Percentiles rank a stretch among this genome's conserved stretches.
Evolutionary conservation across 2,329 filamentous ascomycete species (phyloP).

Genomic region (Penicillium sp.): DNA sequence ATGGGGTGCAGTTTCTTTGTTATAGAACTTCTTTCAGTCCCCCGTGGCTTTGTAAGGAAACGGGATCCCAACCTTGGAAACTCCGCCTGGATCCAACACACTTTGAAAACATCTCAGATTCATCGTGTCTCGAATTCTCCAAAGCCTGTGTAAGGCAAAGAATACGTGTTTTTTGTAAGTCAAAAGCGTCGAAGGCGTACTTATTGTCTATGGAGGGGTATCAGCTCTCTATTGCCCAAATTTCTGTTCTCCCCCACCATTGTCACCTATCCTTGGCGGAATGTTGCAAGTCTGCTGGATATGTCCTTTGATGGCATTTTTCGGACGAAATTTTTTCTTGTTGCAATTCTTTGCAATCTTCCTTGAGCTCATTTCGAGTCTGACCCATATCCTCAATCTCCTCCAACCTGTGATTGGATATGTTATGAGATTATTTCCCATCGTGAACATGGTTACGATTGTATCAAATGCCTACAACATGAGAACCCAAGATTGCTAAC

Average conservation of each 20-base stretch:
- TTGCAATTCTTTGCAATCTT: not conserved
- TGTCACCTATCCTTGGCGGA: constrained; percentile 12
- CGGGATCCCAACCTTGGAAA: constrained; percentile 21
- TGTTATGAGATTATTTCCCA: not conserved
- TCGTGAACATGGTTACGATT: not conserved
- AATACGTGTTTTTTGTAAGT: constrained; percentile 33
- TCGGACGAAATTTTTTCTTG: not conserved
- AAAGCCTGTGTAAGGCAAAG: constrained; percentile 30
- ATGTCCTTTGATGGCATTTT: constrained; percentile 6
- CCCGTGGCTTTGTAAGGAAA: constrained; percentile 30
- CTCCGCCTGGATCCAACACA: constrained; percentile 26
- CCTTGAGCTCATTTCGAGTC: not conserved
- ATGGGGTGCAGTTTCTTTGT: not conserved
- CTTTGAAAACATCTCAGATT: constrained; percentile 12
- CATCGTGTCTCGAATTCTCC: constrained; percentile 32
- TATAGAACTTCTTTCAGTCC: constrained; percentile 5
- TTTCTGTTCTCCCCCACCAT: constrained; percentile 20
- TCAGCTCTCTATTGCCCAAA: constrained; percentile 8
- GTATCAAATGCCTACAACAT: not conserved
- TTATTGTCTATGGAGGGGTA: constrained; percentile 3
- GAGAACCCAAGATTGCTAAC: constrained; percentile 18
- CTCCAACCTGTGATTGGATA: not conserved
- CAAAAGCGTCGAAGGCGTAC: not conserved
- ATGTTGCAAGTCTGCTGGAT: constrained; percentile 10
- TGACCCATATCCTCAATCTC: not conserved